These are phyloP conservation scores for Lachancea thermotolerans DNA, from an alignment of 805 yeast genomes.

Conservation along the genomic window DNA sequence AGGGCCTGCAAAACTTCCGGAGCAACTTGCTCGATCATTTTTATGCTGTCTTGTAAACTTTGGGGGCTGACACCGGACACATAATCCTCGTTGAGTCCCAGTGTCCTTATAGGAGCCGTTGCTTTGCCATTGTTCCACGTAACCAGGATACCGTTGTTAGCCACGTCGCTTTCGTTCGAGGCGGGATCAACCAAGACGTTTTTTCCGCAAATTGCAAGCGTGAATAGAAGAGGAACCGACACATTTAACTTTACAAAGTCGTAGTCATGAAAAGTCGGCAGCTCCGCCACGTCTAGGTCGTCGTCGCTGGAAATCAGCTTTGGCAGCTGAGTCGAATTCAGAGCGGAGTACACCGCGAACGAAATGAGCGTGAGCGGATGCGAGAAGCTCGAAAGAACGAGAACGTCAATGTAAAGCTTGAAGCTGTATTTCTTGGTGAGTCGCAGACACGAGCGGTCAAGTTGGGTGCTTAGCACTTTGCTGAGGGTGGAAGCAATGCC, in stretches of 20 bases:
- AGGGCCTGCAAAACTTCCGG: constrained; percentile 53
- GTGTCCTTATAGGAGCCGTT: constrained; percentile 64
- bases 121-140: constrained; percentile 66
- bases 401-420: constrained; percentile 71
- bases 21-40: constrained; percentile 56
- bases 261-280: constrained; percentile 87
- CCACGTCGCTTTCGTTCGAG: constrained; percentile 77
- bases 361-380: constrained; percentile 79
- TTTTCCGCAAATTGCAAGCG: constrained; percentile 66
- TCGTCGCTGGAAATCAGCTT: constrained; percentile 61
- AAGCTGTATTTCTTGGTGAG: constrained; percentile 71
- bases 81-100: constrained; percentile 46
- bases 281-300: constrained; percentile 66
- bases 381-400: constrained; percentile 69
- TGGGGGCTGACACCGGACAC: constrained; percentile 50
- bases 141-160: constrained; percentile 74
- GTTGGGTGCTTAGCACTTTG: constrained; percentile 24
- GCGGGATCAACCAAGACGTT: constrained; percentile 77
- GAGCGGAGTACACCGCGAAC: constrained; percentile 72
- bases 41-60: constrained; percentile 47
- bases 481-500: constrained; percentile 54
- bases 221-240: constrained; percentile 62
- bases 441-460: constrained; percentile 47
- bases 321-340: constrained; percentile 73
- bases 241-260: constrained; percentile 55